These are phyloP conservation scores for Sextonia rubra DNA, from an alignment of 164 flowering plant genomes.

Conservation along the genomic window DNA sequence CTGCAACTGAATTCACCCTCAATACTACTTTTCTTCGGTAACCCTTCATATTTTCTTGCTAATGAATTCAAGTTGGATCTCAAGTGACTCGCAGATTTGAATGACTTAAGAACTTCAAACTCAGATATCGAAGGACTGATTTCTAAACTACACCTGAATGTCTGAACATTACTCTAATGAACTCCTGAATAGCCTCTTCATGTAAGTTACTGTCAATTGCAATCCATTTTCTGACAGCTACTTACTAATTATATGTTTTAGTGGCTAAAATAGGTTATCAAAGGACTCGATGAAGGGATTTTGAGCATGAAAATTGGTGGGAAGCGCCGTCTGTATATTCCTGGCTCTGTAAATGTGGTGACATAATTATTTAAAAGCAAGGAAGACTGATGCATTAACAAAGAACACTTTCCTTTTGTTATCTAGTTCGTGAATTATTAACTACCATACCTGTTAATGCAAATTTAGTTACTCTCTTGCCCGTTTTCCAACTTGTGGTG, in stretches of 20 bases:
- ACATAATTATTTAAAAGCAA: neutral
- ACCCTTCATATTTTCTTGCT: neutral
- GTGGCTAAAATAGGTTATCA: conserved; percentile 62
- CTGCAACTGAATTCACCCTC: neutral
- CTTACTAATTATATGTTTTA: conserved; percentile 6
- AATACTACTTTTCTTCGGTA: neutral
- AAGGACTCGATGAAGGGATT: conserved; percentile 96
- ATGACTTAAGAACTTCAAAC: neutral
- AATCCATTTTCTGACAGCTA: neutral
- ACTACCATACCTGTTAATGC: neutral
- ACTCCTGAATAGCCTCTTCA: neutral
- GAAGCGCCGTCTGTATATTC: conserved; percentile 80
- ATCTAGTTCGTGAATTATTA: neutral
- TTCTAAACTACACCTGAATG: neutral
- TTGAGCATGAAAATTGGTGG: conserved; percentile 90
- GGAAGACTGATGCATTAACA: neutral
- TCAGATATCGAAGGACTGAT: neutral
- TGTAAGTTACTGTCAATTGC: neutral
- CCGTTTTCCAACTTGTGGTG: too few species aligned
- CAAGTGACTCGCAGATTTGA: neutral
- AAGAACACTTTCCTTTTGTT: neutral
- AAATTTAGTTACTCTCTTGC: too few species aligned
- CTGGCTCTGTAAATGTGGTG: conserved; percentile 66
- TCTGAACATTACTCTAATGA: neutral
- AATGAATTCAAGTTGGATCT: neutral